Evolutionary conservation across 2,329 filamentous ascomycete genomes (phyloP).

Genomic region (Scedosporium dehoogii): DNA sequence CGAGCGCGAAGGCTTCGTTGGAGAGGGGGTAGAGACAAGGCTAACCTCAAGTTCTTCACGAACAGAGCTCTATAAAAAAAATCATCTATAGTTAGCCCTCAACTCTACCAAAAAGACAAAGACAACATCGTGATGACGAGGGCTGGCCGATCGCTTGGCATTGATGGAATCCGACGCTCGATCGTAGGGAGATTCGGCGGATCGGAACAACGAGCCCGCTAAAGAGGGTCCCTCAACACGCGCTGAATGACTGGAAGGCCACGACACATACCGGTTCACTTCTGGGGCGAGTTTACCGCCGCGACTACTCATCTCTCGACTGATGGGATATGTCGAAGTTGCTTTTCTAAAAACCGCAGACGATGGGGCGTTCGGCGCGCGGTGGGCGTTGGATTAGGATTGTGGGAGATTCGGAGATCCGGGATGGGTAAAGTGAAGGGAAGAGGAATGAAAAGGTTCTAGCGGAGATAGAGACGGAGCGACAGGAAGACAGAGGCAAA

Average conservation of each 20-base stretch:
- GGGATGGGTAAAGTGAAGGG: slow-evolving; percentile 3
- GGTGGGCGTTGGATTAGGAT: neutral
- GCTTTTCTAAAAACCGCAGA: slow-evolving; percentile 14
- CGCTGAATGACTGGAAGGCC: neutral
- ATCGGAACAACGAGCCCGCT: neutral
- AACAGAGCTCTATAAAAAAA: slow-evolving; percentile 74
- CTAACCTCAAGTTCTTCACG: slow-evolving; percentile 98
- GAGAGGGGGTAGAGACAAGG: slow-evolving; percentile 20
- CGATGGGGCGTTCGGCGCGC: slow-evolving; percentile 5
- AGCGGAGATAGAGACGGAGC: slow-evolving; percentile 6
- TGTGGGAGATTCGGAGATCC: neutral
- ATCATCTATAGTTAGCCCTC: neutral
- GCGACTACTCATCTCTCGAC: slow-evolving; percentile 92
- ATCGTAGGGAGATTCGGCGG: slow-evolving; percentile 1
- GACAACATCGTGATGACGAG: neutral
- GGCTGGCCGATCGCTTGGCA: neutral
- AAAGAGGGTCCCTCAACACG: neutral
- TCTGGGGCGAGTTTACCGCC: slow-evolving; percentile 96
- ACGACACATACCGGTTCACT: slow-evolving; percentile 77
- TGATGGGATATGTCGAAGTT: slow-evolving; percentile 18
- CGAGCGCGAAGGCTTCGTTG: neutral
- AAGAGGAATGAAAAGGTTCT: neutral
- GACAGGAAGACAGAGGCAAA: neutral
- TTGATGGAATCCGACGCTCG: neutral
- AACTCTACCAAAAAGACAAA: neutral